A percentile compares a stretch with the other conserved stretches of the same genome.
Evolutionary conservation across 2,329 filamentous ascomycete species (phyloP).

Genomic region (Paramyrothecium roridum): DNA sequence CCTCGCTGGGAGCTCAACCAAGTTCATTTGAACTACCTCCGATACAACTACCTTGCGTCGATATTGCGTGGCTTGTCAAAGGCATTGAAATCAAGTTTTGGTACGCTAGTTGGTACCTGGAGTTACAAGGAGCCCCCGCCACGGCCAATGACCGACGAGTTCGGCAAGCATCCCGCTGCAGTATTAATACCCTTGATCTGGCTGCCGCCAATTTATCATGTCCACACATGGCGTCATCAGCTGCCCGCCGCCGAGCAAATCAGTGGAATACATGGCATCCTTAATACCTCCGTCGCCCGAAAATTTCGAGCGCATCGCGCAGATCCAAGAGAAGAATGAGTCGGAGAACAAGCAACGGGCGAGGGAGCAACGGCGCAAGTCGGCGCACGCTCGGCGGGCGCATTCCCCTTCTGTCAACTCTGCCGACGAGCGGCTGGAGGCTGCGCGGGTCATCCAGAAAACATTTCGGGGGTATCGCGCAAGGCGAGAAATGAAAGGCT

Average conservation of each 20-base stretch:
- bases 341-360: conserved; percentile 38
- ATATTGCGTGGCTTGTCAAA: neutral
- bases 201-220: neutral
- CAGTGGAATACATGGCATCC: conserved; percentile 47
- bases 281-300: conserved; percentile 42
- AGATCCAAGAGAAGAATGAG: conserved; percentile 45
- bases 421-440: conserved; percentile 30
- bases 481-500: conserved; percentile 66
- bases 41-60: neutral
- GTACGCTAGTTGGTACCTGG: neutral
- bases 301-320: conserved; percentile 45
- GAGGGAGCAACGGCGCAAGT: conserved; percentile 31
- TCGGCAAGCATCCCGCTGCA: neutral
- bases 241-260: conserved; percentile 14
- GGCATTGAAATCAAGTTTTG: neutral
- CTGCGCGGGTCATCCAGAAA: conserved; percentile 61
- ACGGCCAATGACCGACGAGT: neutral
- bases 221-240: conserved; percentile 1
- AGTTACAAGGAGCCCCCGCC: neutral
- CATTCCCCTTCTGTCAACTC: neutral
- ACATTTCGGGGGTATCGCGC: conserved; percentile 76
- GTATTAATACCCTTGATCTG: neutral
- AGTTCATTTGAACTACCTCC: no score
- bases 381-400: conserved; percentile 24
- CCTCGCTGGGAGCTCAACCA: no score